A percentile compares a stretch with the other conserved stretches of the same genome.
These are phyloP conservation scores for Sugiyamaella chiloensis DNA, from an alignment of 805 yeast species.

Conservation along the genomic window DNA sequence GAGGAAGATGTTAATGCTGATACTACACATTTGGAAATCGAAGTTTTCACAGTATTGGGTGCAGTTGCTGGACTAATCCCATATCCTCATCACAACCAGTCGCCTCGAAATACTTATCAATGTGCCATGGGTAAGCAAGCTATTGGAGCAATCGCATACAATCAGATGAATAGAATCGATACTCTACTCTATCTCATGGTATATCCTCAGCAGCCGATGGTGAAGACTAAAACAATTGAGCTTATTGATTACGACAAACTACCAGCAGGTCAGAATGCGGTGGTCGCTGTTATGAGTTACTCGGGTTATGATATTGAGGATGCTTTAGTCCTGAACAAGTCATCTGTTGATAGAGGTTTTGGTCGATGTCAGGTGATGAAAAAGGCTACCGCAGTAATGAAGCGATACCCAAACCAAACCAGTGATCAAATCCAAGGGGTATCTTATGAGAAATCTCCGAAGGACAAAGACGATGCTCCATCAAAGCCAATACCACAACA, in stretches of 20 bases:
- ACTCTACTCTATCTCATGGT: conserved; percentile 91
- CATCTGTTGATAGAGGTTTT: conserved; percentile 93
- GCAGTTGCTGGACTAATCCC: conserved; percentile 93
- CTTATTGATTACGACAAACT: conserved; percentile 90
- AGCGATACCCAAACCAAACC: conserved; percentile 91
- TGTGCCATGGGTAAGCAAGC: conserved; percentile 99
- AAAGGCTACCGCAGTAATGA: conserved; percentile 84
- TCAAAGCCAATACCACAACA: conserved; percentile 90
- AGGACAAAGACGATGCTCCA: not conserved
- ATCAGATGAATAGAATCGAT: conserved; percentile 93
- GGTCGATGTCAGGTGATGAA: conserved; percentile 96
- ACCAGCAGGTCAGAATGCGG: conserved; percentile 98
- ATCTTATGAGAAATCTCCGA: conserved; percentile 56
- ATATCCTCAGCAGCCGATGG: conserved; percentile 99
- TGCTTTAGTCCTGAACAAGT: conserved; percentile 90
- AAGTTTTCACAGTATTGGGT: conserved; percentile 88
- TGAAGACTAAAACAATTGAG: conserved; percentile 94
- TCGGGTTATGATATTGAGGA: conserved; percentile 98
- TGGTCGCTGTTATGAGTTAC: conserved; percentile 98
- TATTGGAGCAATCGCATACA: conserved; percentile 98
- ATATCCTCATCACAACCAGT: conserved; percentile 88
- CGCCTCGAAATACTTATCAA: conserved; percentile 89
- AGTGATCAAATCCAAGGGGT: conserved; percentile 89
- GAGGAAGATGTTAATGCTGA: conserved; percentile 58
- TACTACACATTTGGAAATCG: conserved; percentile 90